phyloP scores from a whole-genome alignment of 2,329 filamentous ascomycete genomes.

The Fusarium xyrophilum region DNA sequence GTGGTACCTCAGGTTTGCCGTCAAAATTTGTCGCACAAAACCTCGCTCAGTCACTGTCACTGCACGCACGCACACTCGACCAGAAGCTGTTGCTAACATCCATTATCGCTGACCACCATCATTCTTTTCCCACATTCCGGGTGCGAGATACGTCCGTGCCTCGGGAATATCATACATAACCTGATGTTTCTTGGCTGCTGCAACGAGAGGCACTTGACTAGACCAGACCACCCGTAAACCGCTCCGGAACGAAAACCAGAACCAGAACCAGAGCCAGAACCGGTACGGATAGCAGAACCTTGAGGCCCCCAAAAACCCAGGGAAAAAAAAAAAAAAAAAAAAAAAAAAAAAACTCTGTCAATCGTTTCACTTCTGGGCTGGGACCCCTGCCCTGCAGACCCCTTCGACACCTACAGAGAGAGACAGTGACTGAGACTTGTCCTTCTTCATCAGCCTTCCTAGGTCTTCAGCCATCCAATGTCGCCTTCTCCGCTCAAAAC shows the following conservation, averaged over 20 bases:
- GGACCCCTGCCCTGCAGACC: slow-evolving; percentile 22
- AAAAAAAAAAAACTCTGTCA: slow-evolving; percentile 1
- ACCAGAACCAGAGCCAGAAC: not conserved
- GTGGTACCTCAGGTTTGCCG: not conserved
- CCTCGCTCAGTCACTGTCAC: not conserved
- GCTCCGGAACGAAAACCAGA: slow-evolving; percentile 2
- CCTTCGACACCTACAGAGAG: not conserved
- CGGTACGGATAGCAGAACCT: slow-evolving; percentile 3
- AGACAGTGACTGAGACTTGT: not conserved
- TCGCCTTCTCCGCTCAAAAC: slow-evolving; percentile 10
- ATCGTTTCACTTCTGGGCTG: slow-evolving; percentile 17
- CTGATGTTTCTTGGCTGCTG: not conserved
- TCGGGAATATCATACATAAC: slow-evolving; percentile 1
- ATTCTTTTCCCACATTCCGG: not conserved
- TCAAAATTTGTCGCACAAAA: slow-evolving; percentile 25
- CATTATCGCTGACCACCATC: not conserved
- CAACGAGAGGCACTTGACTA: not conserved
- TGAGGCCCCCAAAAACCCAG: slow-evolving; percentile 13
- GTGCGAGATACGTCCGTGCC: not conserved
- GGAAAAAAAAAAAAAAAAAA: not conserved
- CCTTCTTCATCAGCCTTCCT: not conserved
- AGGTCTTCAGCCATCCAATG: slow-evolving; percentile 10
- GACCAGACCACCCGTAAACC: not conserved
- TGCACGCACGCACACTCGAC: not conserved
- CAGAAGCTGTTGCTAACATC: not conserved